Conservation (phyloP, 305 asterid species). For the Fraxinus sp. region DNA sequence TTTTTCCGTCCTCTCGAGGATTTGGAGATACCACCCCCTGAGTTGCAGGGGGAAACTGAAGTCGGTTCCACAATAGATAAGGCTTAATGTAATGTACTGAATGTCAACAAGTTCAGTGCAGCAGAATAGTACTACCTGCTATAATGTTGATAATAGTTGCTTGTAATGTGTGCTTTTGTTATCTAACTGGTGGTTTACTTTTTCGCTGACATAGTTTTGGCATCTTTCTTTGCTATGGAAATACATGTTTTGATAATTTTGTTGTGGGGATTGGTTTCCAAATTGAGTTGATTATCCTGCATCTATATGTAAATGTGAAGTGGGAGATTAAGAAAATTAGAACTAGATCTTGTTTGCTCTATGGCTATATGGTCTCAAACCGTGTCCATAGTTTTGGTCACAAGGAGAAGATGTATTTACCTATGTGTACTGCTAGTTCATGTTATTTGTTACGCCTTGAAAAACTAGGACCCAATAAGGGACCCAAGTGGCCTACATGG, state of each 20-base stretch:
- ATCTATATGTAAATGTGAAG: too few species aligned
- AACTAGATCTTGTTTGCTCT: too few species aligned
- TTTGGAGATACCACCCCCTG: conserved; percentile 67
- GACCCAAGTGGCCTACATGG: too few species aligned
- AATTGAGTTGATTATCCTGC: neutral
- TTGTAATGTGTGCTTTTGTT: neutral
- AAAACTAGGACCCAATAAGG: too few species aligned
- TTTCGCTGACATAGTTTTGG: neutral
- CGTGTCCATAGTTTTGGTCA: too few species aligned
- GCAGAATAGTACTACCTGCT: neutral
- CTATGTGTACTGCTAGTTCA: too few species aligned
- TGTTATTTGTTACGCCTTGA: too few species aligned
- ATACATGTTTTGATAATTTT: neutral
- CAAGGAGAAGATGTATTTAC: too few species aligned
- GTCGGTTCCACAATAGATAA: neutral
- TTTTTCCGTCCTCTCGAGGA: conserved; percentile 81
- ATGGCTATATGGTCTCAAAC: too few species aligned
- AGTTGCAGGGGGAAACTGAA: conserved; percentile 1
- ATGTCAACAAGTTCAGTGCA: neutral
- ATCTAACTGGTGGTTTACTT: neutral
- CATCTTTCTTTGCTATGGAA: neutral
- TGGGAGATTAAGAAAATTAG: too few species aligned
- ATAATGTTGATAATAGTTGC: neutral
- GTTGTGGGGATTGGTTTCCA: neutral
- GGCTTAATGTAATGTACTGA: neutral